phyloP scores from a whole-genome alignment of 1,284 basidiomycete genomes.

The Pseudozyma hubeiensis region DNA sequence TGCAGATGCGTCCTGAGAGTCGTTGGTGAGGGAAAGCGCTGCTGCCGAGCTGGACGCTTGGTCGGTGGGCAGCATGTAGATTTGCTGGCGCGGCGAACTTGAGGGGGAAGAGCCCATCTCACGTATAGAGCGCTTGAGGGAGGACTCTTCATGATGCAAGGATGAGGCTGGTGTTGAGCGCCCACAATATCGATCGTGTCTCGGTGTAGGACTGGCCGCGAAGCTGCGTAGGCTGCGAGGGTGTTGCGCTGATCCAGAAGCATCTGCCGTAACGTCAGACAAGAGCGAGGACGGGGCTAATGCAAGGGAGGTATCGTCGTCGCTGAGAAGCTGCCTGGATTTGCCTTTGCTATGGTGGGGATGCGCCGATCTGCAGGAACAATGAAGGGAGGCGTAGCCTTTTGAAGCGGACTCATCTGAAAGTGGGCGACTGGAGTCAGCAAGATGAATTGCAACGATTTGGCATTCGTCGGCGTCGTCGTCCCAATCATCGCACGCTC shows the following conservation, averaged over 20 bases:
- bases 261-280: not conserved
- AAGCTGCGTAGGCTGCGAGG: not conserved
- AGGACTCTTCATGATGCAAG: slow-evolving; percentile 7
- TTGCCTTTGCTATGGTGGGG: slow-evolving; percentile 19
- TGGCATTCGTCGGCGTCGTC: not conserved
- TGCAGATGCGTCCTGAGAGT: not conserved
- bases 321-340: slow-evolving; percentile 5
- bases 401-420: not conserved
- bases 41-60: slow-evolving; percentile 4
- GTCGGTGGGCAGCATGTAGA: not conserved
- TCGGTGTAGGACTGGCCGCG: not conserved
- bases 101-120: slow-evolving; percentile 34
- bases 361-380: not conserved
- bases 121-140: slow-evolving; percentile 30
- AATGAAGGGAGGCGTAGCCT: not conserved
- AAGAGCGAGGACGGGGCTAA: not conserved
- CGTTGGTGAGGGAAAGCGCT: not conserved
- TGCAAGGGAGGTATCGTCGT: not conserved
- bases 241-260: not conserved
- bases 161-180: not conserved
- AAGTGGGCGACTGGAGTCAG: slow-evolving; percentile 7
- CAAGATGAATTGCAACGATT: not conserved
- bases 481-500: slow-evolving; percentile 12
- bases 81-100: slow-evolving; percentile 21
- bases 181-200: not conserved